Conservation (phyloP, 169 alveolate genomes). For the Plasmodium inui region DNA sequence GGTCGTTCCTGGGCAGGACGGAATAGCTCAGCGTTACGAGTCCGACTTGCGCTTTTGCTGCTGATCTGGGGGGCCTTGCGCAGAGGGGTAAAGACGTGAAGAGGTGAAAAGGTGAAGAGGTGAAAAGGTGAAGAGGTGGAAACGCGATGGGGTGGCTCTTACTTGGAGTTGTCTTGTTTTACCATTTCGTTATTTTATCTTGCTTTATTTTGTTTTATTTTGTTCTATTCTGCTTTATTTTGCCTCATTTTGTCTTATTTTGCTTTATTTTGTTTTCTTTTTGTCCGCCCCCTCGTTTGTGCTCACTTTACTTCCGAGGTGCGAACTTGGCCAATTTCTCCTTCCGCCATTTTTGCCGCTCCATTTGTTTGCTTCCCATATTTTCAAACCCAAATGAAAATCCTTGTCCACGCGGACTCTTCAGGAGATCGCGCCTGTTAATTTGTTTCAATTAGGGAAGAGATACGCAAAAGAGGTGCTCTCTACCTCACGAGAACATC, state of each 20-base stretch:
- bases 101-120: too few species aligned
- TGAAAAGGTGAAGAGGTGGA: not conserved
- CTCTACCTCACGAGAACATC: not conserved
- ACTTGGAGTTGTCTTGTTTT: not conserved
- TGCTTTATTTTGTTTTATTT: too few species aligned
- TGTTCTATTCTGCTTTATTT: not conserved
- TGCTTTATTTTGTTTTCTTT: not conserved
- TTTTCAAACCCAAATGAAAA: not conserved
- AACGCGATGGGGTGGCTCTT: not conserved
- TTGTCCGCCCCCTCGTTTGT: not conserved
- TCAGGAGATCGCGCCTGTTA: not conserved
- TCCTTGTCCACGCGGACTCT: not conserved
- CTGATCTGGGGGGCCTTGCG: not conserved
- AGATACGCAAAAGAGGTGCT: not conserved
- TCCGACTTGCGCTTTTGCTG: constrained; percentile 20
- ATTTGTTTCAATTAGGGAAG: not conserved
- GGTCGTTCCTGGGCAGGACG: constrained; percentile 40
- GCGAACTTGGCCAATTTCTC: not conserved
- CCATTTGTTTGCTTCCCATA: not conserved
- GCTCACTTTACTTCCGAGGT: not conserved
- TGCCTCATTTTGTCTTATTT: not conserved
- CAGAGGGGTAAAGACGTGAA: not conserved
- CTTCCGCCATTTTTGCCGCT: not conserved
- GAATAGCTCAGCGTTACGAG: constrained; percentile 69
- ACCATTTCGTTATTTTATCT: not conserved